phyloP scores from a whole-genome alignment of 768 basidiomycete species.

The Chalciporus pseudorubinellus region DNA sequence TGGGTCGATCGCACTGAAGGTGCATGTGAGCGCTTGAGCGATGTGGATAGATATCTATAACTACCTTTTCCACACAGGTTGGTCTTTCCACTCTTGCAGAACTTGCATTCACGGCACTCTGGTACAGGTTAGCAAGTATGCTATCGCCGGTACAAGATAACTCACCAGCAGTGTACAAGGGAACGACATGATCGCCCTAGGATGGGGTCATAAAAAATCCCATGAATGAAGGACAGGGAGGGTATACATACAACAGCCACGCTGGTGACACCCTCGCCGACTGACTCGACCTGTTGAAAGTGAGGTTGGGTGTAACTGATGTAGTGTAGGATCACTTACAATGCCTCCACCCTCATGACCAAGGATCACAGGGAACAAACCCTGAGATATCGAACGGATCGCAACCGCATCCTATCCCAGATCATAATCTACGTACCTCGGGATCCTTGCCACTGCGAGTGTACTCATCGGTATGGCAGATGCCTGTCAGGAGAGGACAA shows the following conservation, averaged over 20 bases:
- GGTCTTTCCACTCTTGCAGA: slow-evolving; percentile 97
- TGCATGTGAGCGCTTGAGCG: neutral
- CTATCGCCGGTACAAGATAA: neutral
- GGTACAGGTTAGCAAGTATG: slow-evolving; percentile 2
- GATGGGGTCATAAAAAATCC: neutral
- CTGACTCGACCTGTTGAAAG: slow-evolving; percentile 81
- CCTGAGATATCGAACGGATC: slow-evolving; percentile 41
- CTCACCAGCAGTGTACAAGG: slow-evolving; percentile 90
- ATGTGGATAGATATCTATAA: neutral
- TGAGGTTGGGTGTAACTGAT: slow-evolving; percentile 1
- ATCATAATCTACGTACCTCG: slow-evolving; percentile 54
- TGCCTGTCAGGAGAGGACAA: slow-evolving; percentile 44
- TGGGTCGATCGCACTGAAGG: slow-evolving; percentile 83
- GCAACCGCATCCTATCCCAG: neutral
- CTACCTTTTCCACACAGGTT: slow-evolving; percentile 94
- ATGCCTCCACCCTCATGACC: slow-evolving; percentile 94
- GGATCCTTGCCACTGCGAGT: slow-evolving; percentile 95
- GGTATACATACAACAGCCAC: slow-evolving; percentile 50
- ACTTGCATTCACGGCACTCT: slow-evolving; percentile 97
- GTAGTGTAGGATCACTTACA: slow-evolving; percentile 46
- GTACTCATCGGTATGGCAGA: slow-evolving; percentile 99
- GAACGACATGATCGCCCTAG: slow-evolving; percentile 94
- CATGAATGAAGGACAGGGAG: neutral
- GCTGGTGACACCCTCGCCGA: slow-evolving; percentile 91
- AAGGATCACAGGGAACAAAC: slow-evolving; percentile 88